Base-by-base conservation (phyloP, 441 rosid genomes). In the Syzygium syzygioides region DNA sequence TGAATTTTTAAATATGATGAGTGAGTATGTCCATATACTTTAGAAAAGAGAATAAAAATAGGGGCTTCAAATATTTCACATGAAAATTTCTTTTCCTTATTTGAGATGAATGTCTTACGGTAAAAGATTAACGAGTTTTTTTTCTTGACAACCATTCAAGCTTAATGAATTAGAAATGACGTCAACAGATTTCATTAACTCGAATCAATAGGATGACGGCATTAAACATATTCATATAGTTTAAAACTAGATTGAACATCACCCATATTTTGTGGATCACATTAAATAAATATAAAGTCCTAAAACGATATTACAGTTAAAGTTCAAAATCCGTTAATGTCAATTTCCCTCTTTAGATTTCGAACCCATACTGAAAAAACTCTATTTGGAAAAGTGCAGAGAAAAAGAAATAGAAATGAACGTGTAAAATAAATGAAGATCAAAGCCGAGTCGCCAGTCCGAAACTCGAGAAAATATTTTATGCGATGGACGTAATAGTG, bases 171-270 rank as follows among this genome's bases (percentile, higher is more conserved):
- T 10, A 45, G 48, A 45, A 45, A 45, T 12, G 6, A 53, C 4
- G 17, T 53, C 55, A 14, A 14, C 0, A 6, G 1, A 25, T 11
- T 37, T 26, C 17, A 41, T 76, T 23, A 23, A 23, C 3, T 76
- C 14, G 11, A 76, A 23, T 76, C 8, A 76, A 66, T 0, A 0
- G 1, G 1, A 76, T 1, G 18, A 76, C 3, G 0, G 0, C 5
- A 76, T 41, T 76, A 0, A 41, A 5, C 3, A 13, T 13, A 23
- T 76, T 76, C 2, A 76, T 41, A 13, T 13, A 76, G 1, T 41
- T 3, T 25, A 41, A 4, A 14, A 41, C 4, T 76, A 41, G 3
- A 76, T 41, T 25, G 2, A 41, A 4, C 1, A 76, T 41, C 25
- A 23, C 2, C 1, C 1, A 76, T 41, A 41, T 5, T 23, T 41